A percentile compares a stretch with the other conserved stretches of the same genome.
Evolutionary conservation across 257 asterid genomes (phyloP).

Genomic region (Nicotiana attenuata): DNA sequence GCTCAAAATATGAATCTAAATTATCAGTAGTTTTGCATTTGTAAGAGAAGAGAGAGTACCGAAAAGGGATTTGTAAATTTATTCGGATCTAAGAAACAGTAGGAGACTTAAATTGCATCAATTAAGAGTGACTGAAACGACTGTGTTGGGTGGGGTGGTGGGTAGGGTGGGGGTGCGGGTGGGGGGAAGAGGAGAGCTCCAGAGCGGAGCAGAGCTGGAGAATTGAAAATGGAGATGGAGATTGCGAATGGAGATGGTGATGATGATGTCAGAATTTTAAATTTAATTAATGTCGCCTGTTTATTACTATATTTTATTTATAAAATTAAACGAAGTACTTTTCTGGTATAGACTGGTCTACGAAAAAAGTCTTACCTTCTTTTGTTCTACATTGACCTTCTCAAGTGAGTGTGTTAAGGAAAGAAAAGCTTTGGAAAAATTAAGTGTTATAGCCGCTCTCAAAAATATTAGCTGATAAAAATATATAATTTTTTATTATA

Average conservation of each 20-base stretch:
- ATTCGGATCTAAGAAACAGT: constrained; percentile 6
- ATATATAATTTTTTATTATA: too few species aligned
- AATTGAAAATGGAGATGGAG: background rate
- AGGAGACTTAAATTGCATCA: background rate
- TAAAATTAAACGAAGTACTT: background rate
- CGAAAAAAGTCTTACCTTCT: background rate
- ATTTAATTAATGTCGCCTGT: background rate
- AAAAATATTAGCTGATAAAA: too few species aligned
- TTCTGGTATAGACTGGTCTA: background rate
- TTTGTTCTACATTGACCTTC: background rate
- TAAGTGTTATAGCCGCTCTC: too few species aligned
- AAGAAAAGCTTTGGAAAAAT: background rate
- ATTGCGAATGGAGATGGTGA: background rate
- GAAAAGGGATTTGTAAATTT: background rate
- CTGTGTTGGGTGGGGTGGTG: background rate
- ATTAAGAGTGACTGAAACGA: background rate
- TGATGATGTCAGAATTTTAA: background rate
- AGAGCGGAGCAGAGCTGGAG: constrained; percentile 8
- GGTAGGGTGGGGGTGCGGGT: background rate
- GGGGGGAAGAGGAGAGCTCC: background rate
- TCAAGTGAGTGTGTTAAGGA: background rate
- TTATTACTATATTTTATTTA: background rate
- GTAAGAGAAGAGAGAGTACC: background rate
- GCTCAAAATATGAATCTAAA: background rate
- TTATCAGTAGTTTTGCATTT: background rate